A percentile compares a stretch with the other conserved stretches of the same genome.
Evolutionary conservation across 768 basidiomycete species (phyloP).

Genomic region (Suillus clintonianus): DNA sequence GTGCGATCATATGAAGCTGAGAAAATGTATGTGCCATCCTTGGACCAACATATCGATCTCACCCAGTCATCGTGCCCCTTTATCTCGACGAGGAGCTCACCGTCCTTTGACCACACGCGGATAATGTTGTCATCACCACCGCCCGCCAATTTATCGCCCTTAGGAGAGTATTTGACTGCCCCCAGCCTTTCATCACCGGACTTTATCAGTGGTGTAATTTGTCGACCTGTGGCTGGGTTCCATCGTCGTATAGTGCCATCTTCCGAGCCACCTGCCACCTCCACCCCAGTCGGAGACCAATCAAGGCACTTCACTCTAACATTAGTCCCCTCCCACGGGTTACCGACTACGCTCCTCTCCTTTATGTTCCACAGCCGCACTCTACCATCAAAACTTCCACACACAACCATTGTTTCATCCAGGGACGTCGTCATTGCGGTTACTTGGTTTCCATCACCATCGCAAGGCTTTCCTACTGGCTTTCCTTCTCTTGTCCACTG

Average conservation of each 20-base stretch:
- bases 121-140: not conserved
- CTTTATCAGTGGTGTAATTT: not conserved
- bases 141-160: not conserved
- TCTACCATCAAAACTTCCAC: not conserved
- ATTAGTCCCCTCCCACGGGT: not conserved
- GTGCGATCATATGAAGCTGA: rapidly evolving
- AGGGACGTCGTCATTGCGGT: not conserved
- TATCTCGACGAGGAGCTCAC: not conserved
- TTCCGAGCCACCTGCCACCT: conserved; percentile 8
- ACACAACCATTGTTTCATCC: not conserved
- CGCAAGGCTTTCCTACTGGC: not conserved
- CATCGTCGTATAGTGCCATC: conserved; percentile 15
- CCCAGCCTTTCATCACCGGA: not conserved
- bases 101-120: not conserved
- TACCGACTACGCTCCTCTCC: not conserved
- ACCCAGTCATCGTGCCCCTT: not conserved
- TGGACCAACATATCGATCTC: not conserved
- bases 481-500: not conserved
- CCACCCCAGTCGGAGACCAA: conserved; percentile 15
- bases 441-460: not conserved
- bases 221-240: conserved; percentile 5
- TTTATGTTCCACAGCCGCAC: not conserved
- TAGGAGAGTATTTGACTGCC: not conserved
- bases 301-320: not conserved
- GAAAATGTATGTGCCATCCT: not conserved